Evolutionary conservation across 2,329 filamentous ascomycete species (phyloP).

Genomic region (Fusarium tjaetaba): DNA sequence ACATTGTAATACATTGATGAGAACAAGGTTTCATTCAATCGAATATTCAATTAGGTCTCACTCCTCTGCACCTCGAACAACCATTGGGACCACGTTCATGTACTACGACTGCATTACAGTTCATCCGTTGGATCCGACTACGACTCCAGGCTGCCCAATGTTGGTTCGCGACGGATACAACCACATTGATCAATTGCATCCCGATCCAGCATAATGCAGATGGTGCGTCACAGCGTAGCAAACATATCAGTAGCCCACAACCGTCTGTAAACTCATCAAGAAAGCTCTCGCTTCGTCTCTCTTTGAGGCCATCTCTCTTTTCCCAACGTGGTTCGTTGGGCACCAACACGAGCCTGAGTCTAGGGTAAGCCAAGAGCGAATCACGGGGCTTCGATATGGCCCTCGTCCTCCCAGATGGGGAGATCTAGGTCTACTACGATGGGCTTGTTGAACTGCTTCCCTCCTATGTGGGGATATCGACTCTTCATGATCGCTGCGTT

Average conservation of each 20-base stretch:
- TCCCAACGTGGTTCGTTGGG: slow-evolving; percentile 33
- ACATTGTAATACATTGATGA: background rate
- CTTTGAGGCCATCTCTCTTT: slow-evolving; percentile 13
- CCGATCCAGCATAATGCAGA: slow-evolving; percentile 28
- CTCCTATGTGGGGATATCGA: slow-evolving; percentile 69
- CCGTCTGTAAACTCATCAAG: slow-evolving; percentile 6
- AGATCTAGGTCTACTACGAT: slow-evolving; percentile 86
- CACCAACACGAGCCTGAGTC: slow-evolving; percentile 34
- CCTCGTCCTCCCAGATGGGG: slow-evolving; percentile 56
- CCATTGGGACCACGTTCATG: slow-evolving; percentile 30
- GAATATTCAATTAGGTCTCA: background rate
- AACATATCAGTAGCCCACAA: background rate
- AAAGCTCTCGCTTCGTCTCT: slow-evolving; percentile 5
- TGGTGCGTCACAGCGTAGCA: slow-evolving; percentile 13
- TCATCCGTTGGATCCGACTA: slow-evolving; percentile 10
- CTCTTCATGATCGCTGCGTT: slow-evolving; percentile 81
- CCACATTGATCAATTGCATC: background rate
- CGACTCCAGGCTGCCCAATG: background rate
- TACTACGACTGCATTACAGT: slow-evolving; percentile 12
- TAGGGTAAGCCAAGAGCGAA: slow-evolving; percentile 31
- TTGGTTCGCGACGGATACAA: slow-evolving; percentile 7
- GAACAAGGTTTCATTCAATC: background rate
- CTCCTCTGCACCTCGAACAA: background rate
- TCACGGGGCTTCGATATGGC: slow-evolving; percentile 3
- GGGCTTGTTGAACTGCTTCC: slow-evolving; percentile 77